Percentiles rank a stretch among this genome's conserved stretches.
Evolutionary conservation across 2,329 filamentous ascomycete genomes (phyloP).

Genomic region (Bipolaris cookei): DNA sequence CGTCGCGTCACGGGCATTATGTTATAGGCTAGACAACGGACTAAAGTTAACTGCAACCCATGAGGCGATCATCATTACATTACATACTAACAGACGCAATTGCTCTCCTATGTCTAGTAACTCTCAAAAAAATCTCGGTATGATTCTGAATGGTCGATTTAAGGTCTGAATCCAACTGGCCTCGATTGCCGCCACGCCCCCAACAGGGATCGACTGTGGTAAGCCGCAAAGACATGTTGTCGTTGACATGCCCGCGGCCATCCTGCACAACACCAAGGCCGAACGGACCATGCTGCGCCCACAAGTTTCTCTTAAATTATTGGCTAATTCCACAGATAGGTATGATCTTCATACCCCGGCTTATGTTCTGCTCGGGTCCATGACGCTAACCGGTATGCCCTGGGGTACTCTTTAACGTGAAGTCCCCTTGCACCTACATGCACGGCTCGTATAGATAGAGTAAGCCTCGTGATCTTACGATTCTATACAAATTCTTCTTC

Average conservation of each 20-base stretch:
- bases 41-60: no score
- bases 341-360: constrained; percentile 4
- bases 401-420: background rate
- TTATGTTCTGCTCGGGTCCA: background rate
- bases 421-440: background rate
- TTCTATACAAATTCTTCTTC: background rate
- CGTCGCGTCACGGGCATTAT: background rate
- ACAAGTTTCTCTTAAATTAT: constrained; percentile 1
- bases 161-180: background rate
- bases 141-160: background rate
- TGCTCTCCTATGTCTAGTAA: background rate
- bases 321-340: background rate
- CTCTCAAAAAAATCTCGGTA: background rate
- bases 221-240: background rate
- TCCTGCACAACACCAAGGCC: background rate
- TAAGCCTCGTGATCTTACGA: background rate
- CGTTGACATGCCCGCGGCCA: constrained; percentile 6
- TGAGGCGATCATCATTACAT: no score
- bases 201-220: constrained; percentile 1
- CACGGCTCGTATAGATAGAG: constrained; percentile 1
- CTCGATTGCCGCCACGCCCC: background rate
- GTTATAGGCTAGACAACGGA: background rate
- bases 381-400: background rate
- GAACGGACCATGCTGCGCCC: background rate
- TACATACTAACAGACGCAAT: no score